Evolutionary conservation across 225 moss, liverwort and hornwort genomes (phyloP), one percentile per base, ranked within the genome.

Genomic region (Bryoerythrophyllum caledonicum): DNA sequence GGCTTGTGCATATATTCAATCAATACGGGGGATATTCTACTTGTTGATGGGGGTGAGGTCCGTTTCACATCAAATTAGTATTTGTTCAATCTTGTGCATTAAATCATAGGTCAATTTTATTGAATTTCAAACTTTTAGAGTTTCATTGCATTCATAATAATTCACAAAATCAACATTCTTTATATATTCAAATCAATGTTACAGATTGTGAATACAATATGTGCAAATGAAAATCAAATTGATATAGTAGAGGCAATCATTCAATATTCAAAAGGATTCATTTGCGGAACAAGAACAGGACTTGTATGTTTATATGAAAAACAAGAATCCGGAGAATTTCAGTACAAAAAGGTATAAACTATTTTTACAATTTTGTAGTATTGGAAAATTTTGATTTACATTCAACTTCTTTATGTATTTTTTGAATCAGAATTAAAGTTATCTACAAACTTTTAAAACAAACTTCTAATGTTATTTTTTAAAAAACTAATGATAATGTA

Each of bases 191-290:
- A 40, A 7, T 14, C 55, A 1, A 56, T 69, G 1, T 5, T 66
- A 34, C 63, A 96, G 96, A 89, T 94, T 86, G 81, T 97, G 28
- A 80, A 76, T 57, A 87, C 87, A 3, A 82, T 97, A 66, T 76
- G 71, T 26, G 69, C 76, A 19, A 40, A 72, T 5, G 79, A 89
- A 35, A 74, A 84, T 62, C 84, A 81, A 68, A 54, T 80, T 27
- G 72, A 76, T 60, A 75, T 62, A 4, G 83, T 87, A 0, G 91
- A 91, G 5, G 67, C 81, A 44, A 90, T 96, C n/a, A 82, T 90
- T 14, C 94, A 91, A 65, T 92, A 92, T 63, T 96, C 96, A 6
- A 96, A 94, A 79, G 96, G 96, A 24, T 92, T 96, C 65, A 81
- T 96, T 10, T 88, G 90, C 30, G 94, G 94, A 16, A 85, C 90